These are phyloP conservation scores for Tolypocladium nubicola DNA, from an alignment of 2,329 filamentous ascomycete species.

Conservation along the genomic window DNA sequence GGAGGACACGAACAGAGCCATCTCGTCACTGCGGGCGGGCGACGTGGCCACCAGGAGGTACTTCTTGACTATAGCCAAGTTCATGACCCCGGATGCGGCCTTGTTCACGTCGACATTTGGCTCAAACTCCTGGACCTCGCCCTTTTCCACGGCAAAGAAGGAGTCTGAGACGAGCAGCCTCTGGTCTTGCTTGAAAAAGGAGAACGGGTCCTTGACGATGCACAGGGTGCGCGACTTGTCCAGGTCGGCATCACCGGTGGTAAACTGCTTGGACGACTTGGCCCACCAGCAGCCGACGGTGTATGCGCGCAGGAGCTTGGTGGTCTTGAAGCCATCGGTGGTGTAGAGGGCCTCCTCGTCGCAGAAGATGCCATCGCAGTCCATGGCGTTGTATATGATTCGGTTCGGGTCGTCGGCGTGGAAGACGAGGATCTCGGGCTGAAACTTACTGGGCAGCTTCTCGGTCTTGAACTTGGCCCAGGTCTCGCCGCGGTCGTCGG, in stretches of 20 bases:
- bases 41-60: slow-evolving; percentile 77
- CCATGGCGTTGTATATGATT: slow-evolving; percentile 73
- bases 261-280: slow-evolving; percentile 63
- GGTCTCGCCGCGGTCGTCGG: slow-evolving; percentile 67
- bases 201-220: slow-evolving; percentile 63
- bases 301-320: slow-evolving; percentile 53
- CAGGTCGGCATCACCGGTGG: slow-evolving; percentile 51
- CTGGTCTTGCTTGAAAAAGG: slow-evolving; percentile 61
- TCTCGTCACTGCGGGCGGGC: slow-evolving; percentile 72
- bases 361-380: slow-evolving; percentile 55
- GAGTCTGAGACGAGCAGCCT: slow-evolving; percentile 72
- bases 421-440: slow-evolving; percentile 52
- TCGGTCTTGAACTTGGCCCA: slow-evolving; percentile 68
- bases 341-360: slow-evolving; percentile 63
- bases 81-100: slow-evolving; percentile 69
- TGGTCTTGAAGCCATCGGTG: slow-evolving; percentile 68
- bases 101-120: slow-evolving; percentile 65
- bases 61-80: slow-evolving; percentile 73
- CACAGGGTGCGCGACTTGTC: slow-evolving; percentile 69
- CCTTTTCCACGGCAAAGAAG: slow-evolving; percentile 54
- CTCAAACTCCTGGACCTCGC: slow-evolving; percentile 54
- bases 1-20: slow-evolving; percentile 81
- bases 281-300: slow-evolving; percentile 83
- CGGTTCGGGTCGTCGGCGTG: slow-evolving; percentile 75
- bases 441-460: slow-evolving; percentile 42